Evolutionary conservation across 768 basidiomycete species (phyloP).

Genomic region (Lactarius pseudohatsudake): DNA sequence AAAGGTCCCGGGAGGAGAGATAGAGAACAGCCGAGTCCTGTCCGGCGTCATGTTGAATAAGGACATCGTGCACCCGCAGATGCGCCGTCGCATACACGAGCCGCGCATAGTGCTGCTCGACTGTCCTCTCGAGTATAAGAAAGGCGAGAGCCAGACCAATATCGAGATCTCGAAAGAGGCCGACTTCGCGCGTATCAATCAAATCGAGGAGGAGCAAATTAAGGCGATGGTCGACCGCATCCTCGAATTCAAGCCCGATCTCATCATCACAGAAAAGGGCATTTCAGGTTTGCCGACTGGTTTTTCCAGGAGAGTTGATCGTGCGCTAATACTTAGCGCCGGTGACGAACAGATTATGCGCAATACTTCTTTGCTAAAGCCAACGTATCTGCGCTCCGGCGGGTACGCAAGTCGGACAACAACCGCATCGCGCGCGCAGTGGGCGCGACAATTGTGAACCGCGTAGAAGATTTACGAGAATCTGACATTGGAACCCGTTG

Average conservation of each 20-base stretch:
- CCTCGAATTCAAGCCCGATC: slow-evolving; percentile 90
- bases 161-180: slow-evolving; percentile 95
- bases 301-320: background rate
- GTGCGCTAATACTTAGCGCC: background rate
- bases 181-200: slow-evolving; percentile 90
- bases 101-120: slow-evolving; percentile 89
- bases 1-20: slow-evolving; percentile 96
- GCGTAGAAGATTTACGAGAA: slow-evolving; percentile 76
- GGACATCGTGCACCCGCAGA: slow-evolving; percentile 96
- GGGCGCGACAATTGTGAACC: slow-evolving; percentile 95
- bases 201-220: slow-evolving; percentile 97
- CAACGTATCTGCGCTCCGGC: slow-evolving; percentile 89
- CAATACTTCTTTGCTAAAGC: slow-evolving; percentile 47
- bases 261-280: slow-evolving; percentile 97
- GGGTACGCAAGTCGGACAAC: slow-evolving; percentile 99
- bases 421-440: slow-evolving; percentile 96
- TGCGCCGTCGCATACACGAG: slow-evolving; percentile 87
- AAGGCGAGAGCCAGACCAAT: slow-evolving; percentile 97
- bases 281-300: slow-evolving; percentile 69
- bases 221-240: slow-evolving; percentile 81
- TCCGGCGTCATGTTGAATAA: slow-evolving; percentile 97
- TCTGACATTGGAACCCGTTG: slow-evolving; percentile 90
- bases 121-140: slow-evolving; percentile 98
- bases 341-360: slow-evolving; percentile 40
- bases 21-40: slow-evolving; percentile 86